Evolutionary conservation across 495 filamentous ascomycete genomes (phyloP).

Genomic region (Copromyces sp.): DNA sequence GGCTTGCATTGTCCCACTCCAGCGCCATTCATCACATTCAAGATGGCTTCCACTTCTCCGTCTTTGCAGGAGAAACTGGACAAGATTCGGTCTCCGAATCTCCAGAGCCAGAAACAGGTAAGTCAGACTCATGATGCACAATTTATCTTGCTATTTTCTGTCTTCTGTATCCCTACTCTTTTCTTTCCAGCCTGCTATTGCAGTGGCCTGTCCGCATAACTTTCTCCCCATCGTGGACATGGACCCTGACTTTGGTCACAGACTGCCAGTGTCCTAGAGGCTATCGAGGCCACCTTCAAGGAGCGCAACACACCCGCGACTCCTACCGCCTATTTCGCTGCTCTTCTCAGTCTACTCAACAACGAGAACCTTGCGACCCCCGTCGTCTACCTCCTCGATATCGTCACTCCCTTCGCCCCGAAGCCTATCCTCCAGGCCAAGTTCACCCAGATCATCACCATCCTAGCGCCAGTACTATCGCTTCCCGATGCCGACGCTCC

Average conservation of each 20-base stretch:
- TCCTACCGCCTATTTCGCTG: constrained; percentile 89
- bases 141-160: background rate
- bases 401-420: constrained; percentile 74
- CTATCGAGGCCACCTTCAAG: constrained; percentile 83
- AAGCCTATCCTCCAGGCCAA: constrained; percentile 79
- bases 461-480: constrained; percentile 72
- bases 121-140: constrained; percentile 12
- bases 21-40: constrained; percentile 13
- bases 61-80: constrained; percentile 84
- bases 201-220: background rate
- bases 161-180: background rate
- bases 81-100: constrained; percentile 91
- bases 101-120: constrained; percentile 91
- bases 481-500: constrained; percentile 79
- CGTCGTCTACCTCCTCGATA: constrained; percentile 91
- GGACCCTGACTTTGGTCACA: constrained; percentile 27
- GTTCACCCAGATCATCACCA: constrained; percentile 83
- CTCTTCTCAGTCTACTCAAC: constrained; percentile 78
- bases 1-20: constrained; percentile 11
- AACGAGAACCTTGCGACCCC: constrained; percentile 81
- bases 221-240: constrained; percentile 1
- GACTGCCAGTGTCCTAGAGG: constrained; percentile 80
- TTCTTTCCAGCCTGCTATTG: background rate
- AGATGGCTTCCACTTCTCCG: constrained; percentile 36
- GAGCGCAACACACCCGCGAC: constrained; percentile 74